Conservation (phyloP, 116 monocot species). For the Cymodocea nodosa region DNA sequence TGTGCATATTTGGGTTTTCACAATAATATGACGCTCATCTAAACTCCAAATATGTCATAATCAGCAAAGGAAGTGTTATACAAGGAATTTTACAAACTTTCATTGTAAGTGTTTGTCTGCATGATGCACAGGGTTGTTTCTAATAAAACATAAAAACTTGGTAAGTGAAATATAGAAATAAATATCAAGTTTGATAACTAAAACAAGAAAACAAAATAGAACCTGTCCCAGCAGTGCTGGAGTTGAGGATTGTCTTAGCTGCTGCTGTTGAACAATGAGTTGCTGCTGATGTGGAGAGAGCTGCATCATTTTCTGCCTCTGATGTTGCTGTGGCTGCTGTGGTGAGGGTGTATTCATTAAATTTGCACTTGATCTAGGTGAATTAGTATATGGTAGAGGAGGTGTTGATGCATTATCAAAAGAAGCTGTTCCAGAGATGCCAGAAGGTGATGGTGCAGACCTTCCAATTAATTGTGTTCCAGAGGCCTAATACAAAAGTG, state of each 20-base stretch:
- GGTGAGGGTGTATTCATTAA: constrained; percentile 90
- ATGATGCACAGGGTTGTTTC: not conserved
- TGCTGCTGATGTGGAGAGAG: constrained; percentile 58
- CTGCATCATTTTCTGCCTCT: constrained; percentile 69
- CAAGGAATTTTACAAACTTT: no score
- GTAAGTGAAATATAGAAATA: no score
- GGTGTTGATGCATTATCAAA: constrained; percentile 84
- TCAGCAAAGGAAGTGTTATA: no score
- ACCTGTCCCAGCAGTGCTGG: constrained; percentile 65
- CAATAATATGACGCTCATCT: no score
- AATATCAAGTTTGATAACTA: no score
- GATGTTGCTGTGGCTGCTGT: constrained; percentile 69
- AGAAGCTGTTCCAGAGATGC: constrained; percentile 25
- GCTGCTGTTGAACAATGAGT: constrained; percentile 54
- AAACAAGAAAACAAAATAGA: not conserved
- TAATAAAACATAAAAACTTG: no score
- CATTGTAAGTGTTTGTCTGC: not conserved
- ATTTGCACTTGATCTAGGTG: constrained; percentile 75
- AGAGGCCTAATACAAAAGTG: constrained; percentile 29
- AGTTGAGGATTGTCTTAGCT: constrained; percentile 51
- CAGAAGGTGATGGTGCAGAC: constrained; percentile 64
- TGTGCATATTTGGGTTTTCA: no score
- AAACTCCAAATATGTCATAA: no score
- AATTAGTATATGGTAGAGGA: constrained; percentile 70
- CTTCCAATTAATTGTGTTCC: constrained; percentile 63